These are phyloP conservation scores for Brettanomyces bruxellensis DNA, from an alignment of 805 yeast genomes.

Conservation along the genomic window DNA sequence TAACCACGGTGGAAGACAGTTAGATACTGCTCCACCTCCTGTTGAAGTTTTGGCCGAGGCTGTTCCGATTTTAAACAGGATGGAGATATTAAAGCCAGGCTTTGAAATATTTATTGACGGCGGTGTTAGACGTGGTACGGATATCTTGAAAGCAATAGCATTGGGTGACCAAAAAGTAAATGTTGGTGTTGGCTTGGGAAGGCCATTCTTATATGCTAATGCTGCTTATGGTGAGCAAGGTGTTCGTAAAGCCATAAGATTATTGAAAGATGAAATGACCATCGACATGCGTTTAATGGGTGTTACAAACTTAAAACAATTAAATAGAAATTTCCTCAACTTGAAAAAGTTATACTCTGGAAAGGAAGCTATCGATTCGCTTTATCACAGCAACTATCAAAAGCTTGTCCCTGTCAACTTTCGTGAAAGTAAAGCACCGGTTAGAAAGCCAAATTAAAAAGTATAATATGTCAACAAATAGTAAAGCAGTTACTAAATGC, in stretches of 20 bases:
- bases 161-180: conserved; percentile 67
- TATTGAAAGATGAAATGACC: conserved; percentile 60
- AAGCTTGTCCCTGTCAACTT: conserved; percentile 24
- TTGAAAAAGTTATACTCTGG: conserved; percentile 24
- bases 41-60: conserved; percentile 67
- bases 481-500: not conserved
- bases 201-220: conserved; percentile 59
- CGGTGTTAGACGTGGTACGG: conserved; percentile 63
- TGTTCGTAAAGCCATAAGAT: conserved; percentile 47
- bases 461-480: not conserved
- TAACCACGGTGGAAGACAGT: conserved; percentile 86
- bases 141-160: conserved; percentile 55
- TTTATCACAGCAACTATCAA: conserved; percentile 21
- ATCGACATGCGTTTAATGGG: conserved; percentile 80
- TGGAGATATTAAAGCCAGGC: conserved; percentile 37
- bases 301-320: conserved; percentile 48
- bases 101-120: conserved; percentile 60
- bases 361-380: conserved; percentile 23
- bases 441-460: conserved; percentile 13
- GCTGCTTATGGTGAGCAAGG: conserved; percentile 58
- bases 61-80: conserved; percentile 38
- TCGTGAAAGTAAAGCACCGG: not conserved
- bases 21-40: conserved; percentile 76
- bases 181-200: conserved; percentile 61
- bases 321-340: conserved; percentile 58